phyloP scores from a whole-genome alignment of 805 yeast genomes.

The Ogataea glucozyma region DNA sequence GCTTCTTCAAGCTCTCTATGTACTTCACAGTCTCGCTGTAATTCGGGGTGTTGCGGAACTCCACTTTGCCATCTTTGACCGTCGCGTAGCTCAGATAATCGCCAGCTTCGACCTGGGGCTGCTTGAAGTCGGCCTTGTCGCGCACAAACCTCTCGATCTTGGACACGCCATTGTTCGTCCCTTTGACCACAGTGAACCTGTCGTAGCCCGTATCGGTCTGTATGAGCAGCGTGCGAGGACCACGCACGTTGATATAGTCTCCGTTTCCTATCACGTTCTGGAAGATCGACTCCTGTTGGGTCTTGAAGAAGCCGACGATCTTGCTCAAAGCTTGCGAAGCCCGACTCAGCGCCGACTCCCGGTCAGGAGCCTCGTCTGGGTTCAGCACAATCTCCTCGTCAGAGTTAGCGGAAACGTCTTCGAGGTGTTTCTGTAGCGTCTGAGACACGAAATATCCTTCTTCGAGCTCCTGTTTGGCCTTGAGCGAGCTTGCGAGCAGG shows the following conservation, averaged over 20 bases:
- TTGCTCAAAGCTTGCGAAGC: background rate
- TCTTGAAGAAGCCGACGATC: background rate
- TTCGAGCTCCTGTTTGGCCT: conserved; percentile 46
- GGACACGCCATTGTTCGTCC: conserved; percentile 3
- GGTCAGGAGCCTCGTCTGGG: conserved; percentile 12
- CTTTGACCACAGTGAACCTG: conserved; percentile 17
- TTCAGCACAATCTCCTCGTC: conserved; percentile 14
- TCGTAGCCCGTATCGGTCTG: conserved; percentile 44
- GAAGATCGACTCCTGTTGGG: conserved; percentile 6
- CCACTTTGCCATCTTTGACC: conserved; percentile 43
- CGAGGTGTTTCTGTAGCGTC: conserved; percentile 17
- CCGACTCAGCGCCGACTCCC: conserved; percentile 9
- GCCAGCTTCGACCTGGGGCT: conserved; percentile 31
- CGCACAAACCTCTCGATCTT: conserved; percentile 28
- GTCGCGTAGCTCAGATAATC: conserved; percentile 53
- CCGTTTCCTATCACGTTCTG: conserved; percentile 37
- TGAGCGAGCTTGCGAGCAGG: conserved; percentile 51
- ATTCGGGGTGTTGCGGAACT: conserved; percentile 46
- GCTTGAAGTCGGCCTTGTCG: conserved; percentile 17
- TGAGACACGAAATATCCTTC: conserved; percentile 22
- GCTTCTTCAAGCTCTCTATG: conserved; percentile 27
- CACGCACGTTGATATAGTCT: conserved; percentile 49
- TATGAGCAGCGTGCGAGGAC: conserved; percentile 53
- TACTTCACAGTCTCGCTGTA: conserved; percentile 40
- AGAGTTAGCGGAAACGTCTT: conserved; percentile 12